Conservation (phyloP, 805 yeast species). For the Starmerella apicola region DNA sequence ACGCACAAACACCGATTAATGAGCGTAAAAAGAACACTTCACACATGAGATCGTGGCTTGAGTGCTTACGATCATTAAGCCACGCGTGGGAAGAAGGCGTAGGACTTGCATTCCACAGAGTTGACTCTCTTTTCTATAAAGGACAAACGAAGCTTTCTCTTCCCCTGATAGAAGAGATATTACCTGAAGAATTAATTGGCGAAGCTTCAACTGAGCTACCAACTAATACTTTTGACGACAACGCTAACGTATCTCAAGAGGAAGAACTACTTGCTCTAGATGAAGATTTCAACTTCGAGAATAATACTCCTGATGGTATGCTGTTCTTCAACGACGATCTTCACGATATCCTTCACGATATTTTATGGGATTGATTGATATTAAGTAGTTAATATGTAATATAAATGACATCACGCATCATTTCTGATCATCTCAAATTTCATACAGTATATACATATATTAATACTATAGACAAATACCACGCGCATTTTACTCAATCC, state of each 20-base stretch:
- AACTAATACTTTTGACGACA: neutral
- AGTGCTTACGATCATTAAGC: constrained; percentile 24
- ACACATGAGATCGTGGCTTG: constrained; percentile 26
- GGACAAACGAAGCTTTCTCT: constrained; percentile 17
- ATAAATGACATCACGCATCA: no score
- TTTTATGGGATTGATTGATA: constrained; percentile 8
- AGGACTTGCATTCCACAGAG: constrained; percentile 26
- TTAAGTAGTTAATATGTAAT: no score
- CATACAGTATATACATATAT: neutral
- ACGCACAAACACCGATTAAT: constrained; percentile 23
- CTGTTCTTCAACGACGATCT: constrained; percentile 9
- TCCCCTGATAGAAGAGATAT: constrained; percentile 6
- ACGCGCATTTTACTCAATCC: constrained; percentile 22
- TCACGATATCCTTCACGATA: constrained; percentile 13
- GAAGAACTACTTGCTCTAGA: constrained; percentile 13
- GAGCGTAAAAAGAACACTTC: constrained; percentile 23
- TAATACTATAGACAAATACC: no score
- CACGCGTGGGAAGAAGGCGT: constrained; percentile 30
- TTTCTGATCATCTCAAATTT: neutral
- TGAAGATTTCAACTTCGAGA: constrained; percentile 2
- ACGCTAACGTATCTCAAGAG: neutral
- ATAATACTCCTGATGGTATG: neutral
- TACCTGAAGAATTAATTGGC: neutral
- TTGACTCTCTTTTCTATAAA: constrained; percentile 27
- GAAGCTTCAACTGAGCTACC: neutral